phyloP scores from a whole-genome alignment of 495 filamentous ascomycete species.

The Elaphomyces granulatus region DNA sequence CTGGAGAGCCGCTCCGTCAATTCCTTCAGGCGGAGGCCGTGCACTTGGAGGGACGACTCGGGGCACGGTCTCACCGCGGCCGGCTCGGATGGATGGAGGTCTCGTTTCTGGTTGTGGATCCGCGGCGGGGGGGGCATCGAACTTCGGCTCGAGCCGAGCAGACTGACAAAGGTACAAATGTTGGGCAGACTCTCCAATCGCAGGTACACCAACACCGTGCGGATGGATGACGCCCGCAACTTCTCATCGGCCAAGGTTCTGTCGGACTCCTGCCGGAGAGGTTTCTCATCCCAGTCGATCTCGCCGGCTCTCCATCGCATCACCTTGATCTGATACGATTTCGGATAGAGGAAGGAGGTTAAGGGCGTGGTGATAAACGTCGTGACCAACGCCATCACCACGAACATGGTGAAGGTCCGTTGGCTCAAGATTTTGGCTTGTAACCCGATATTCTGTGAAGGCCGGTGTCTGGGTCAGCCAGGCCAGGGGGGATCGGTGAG shows the following conservation, averaged over 20 bases:
- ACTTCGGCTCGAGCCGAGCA: conserved; percentile 35
- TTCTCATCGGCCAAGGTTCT: conserved; percentile 22
- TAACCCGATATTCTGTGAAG: conserved; percentile 78
- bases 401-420: conserved; percentile 92
- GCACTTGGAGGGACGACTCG: conserved; percentile 46
- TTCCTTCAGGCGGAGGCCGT: conserved; percentile 75
- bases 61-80: conserved; percentile 3
- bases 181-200: conserved; percentile 83
- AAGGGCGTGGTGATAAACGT: conserved; percentile 86
- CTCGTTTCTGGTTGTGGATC: conserved; percentile 35
- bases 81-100: conserved; percentile 4
- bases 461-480: too few species aligned
- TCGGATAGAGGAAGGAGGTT: conserved; percentile 63
- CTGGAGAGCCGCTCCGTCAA: conserved; percentile 87
- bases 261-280: conserved; percentile 20
- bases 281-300: conserved; percentile 81
- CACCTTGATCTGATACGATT: conserved; percentile 81
- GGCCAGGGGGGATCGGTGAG: not conserved
- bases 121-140: conserved; percentile 19
- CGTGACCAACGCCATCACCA: conserved; percentile 92
- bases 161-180: conserved; percentile 68
- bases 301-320: conserved; percentile 84
- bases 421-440: conserved; percentile 80
- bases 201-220: conserved; percentile 49
- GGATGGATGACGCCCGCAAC: conserved; percentile 20